phyloP scores from a whole-genome alignment of 257 asterid species.

The Rubia yunnanensis region DNA sequence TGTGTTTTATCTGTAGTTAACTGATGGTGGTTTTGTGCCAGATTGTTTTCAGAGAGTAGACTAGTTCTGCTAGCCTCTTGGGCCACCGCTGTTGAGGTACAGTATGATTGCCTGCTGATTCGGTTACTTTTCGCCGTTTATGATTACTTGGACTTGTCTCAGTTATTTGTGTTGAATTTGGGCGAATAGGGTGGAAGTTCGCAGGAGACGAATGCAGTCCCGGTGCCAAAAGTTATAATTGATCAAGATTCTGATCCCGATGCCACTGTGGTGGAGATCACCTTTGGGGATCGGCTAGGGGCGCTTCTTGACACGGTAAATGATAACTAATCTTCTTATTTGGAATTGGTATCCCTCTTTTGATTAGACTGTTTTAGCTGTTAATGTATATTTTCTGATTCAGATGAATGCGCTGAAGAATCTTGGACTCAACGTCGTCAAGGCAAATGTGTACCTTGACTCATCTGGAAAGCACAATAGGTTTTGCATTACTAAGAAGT shows the following conservation, averaged over 20 bases:
- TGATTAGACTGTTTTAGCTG: background rate
- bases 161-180: slow-evolving; percentile 14
- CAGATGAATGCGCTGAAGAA: slow-evolving; percentile 81
- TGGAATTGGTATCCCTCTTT: background rate
- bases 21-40: slow-evolving; percentile 27
- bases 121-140: slow-evolving; percentile 7
- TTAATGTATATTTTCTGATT: slow-evolving; percentile 16
- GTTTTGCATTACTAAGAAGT: slow-evolving; percentile 82
- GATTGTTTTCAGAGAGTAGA: slow-evolving; percentile 39
- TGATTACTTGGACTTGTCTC: slow-evolving; percentile 1
- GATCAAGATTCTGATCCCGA: slow-evolving; percentile 90
- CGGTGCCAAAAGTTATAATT: slow-evolving; percentile 67
- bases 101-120: slow-evolving; percentile 8
- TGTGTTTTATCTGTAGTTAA: slow-evolving; percentile 8
- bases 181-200: slow-evolving; percentile 53
- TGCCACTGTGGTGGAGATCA: slow-evolving; percentile 83
- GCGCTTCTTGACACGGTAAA: slow-evolving; percentile 85
- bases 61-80: slow-evolving; percentile 48
- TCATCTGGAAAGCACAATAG: slow-evolving; percentile 93
- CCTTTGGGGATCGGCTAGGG: slow-evolving; percentile 97
- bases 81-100: slow-evolving; percentile 68
- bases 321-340: background rate
- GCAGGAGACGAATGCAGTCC: slow-evolving; percentile 49
- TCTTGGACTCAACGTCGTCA: slow-evolving; percentile 86
- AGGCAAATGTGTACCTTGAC: slow-evolving; percentile 89